phyloP scores from a whole-genome alignment of 73 alveolate species.

The Uronychia setigera region DNA sequence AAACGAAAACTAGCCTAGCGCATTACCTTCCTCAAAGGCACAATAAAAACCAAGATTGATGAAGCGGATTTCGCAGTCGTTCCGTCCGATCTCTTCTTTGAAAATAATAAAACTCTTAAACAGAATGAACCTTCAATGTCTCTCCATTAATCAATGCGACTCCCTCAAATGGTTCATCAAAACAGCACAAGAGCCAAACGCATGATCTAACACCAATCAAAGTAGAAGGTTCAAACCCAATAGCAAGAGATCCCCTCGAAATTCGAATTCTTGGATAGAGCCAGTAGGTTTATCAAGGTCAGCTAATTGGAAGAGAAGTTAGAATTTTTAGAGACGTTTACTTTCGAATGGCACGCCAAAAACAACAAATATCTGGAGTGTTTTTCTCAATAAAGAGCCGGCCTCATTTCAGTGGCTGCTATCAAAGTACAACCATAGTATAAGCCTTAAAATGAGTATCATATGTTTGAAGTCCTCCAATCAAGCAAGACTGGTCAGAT shows the following conservation, averaged over 20 bases:
- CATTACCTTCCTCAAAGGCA: background rate
- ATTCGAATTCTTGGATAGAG: too few relatives aligned
- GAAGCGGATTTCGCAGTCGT: background rate
- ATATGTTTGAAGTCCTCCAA: background rate
- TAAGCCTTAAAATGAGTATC: background rate
- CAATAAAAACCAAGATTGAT: background rate
- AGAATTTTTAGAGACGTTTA: background rate
- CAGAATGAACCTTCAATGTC: too few relatives aligned
- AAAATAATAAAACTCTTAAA: too few relatives aligned
- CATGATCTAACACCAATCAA: too few relatives aligned
- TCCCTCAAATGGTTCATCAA: too few relatives aligned
- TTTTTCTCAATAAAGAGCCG: background rate
- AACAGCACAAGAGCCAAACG: too few relatives aligned
- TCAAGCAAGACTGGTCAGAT: background rate
- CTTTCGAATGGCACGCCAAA: background rate
- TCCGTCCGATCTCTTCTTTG: background rate
- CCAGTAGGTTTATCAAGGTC: background rate
- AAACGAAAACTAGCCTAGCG: background rate
- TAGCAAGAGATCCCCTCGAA: too few relatives aligned
- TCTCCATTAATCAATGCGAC: too few relatives aligned
- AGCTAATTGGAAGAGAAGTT: background rate
- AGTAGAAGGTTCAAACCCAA: too few relatives aligned
- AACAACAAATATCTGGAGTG: background rate
- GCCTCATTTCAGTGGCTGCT: background rate
- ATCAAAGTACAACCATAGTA: background rate